Percentiles rank a stretch among this genome's conserved stretches.
These are phyloP conservation scores for Physcomitrium patens DNA, from an alignment of 225 moss, liverwort and hornwort species.

Conservation along the genomic window DNA sequence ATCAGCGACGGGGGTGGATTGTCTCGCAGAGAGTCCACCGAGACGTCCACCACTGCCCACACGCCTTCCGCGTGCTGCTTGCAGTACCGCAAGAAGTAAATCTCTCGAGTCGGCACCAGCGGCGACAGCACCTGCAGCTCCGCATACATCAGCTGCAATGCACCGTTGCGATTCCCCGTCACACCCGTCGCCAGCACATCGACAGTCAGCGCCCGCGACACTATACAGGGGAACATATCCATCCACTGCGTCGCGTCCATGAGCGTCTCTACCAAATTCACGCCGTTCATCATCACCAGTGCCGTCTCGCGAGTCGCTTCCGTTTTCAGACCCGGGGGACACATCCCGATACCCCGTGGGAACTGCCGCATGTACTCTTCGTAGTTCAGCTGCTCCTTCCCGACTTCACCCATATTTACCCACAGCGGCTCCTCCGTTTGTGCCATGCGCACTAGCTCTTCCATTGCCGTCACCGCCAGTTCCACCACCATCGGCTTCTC, in stretches of 20 bases:
- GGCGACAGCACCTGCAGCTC: slow-evolving; percentile 86
- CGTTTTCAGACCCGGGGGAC: slow-evolving; percentile 79
- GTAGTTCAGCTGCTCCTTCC: slow-evolving; percentile 70
- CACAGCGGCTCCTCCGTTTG: slow-evolving; percentile 85
- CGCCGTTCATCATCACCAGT: slow-evolving; percentile 87
- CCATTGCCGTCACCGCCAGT: slow-evolving; percentile 83
- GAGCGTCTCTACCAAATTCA: slow-evolving; percentile 72
- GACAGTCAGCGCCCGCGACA: slow-evolving; percentile 84
- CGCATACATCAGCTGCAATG: slow-evolving; percentile 93
- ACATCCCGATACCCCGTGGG: slow-evolving; percentile 76
- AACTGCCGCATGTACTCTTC: slow-evolving; percentile 89
- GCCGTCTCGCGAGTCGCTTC: slow-evolving; percentile 87
- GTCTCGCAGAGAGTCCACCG: slow-evolving; percentile 80
- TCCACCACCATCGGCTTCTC: slow-evolving; percentile 96
- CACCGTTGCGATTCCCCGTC: slow-evolving; percentile 70
- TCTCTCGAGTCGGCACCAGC: slow-evolving; percentile 80
- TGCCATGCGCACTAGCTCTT: slow-evolving; percentile 82
- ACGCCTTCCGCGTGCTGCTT: slow-evolving; percentile 82
- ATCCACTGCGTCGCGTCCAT: slow-evolving; percentile 88
- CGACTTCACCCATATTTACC: slow-evolving; percentile 40
- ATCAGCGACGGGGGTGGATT: slow-evolving; percentile 78
- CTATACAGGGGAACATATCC: slow-evolving; percentile 95
- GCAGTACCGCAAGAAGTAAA: slow-evolving; percentile 87
- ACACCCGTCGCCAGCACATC: slow-evolving; percentile 78
- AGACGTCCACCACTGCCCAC: slow-evolving; percentile 64